These are phyloP conservation scores for Sporothrix protearum DNA, from an alignment of 2,329 filamentous ascomycete species.

Conservation along the genomic window DNA sequence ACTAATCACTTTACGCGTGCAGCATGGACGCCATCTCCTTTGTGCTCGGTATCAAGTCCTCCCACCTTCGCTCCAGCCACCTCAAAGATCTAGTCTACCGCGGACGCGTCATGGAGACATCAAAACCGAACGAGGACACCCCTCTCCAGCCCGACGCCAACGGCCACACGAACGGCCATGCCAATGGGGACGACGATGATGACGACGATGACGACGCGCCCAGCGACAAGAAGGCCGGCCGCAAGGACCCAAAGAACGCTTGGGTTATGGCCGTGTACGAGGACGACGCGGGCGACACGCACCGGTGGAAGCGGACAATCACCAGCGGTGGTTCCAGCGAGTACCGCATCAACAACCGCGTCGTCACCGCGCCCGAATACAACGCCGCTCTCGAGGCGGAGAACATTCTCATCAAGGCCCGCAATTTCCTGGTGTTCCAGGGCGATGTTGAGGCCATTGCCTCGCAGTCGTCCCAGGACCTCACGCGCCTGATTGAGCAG, in stretches of 20 bases:
- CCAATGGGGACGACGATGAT: conserved; percentile 60
- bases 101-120: conserved; percentile 85
- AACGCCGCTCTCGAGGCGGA: conserved; percentile 88
- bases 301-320: conserved; percentile 93
- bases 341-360: conserved; percentile 91
- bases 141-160: conserved; percentile 48
- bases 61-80: conserved; percentile 91
- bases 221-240: conserved; percentile 56
- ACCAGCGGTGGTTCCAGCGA: conserved; percentile 85
- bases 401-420: conserved; percentile 95
- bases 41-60: conserved; percentile 96
- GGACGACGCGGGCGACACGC: conserved; percentile 91
- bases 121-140: conserved; percentile 83
- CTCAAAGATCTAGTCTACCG: conserved; percentile 94
- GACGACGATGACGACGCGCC: conserved; percentile 53
- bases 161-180: conserved; percentile 58
- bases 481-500: conserved; percentile 92
- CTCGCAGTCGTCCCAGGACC: conserved; percentile 87
- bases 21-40: conserved; percentile 99
- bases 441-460: conserved; percentile 97
- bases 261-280: conserved; percentile 99
- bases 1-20: conserved; percentile 22
- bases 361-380: conserved; percentile 86
- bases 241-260: conserved; percentile 82
- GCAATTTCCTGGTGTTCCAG: conserved; percentile 97